A percentile compares a stretch with the other conserved stretches of the same genome.
Conservation (phyloP, 106 monocot genomes). For the Ottelia alismoides region DNA sequence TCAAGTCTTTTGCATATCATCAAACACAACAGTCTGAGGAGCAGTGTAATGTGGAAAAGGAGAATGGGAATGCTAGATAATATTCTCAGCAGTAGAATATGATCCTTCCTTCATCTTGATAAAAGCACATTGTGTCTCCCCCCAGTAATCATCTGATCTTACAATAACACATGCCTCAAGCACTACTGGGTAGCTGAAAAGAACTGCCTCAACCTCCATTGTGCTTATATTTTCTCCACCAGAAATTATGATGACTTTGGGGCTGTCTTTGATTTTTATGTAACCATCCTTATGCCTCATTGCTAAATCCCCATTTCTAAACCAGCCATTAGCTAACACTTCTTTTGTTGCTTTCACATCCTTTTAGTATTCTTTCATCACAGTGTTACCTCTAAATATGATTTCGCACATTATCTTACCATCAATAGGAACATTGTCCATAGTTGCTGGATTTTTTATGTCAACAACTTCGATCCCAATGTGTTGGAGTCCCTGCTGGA, state of each 20-base stretch:
- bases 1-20: conserved; percentile 58
- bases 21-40: conserved; percentile 67
- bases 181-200: no score
- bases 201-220: conserved; percentile 36
- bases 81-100: conserved; percentile 16
- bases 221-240: conserved; percentile 22
- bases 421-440: no score
- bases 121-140: conserved; percentile 27
- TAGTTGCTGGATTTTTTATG: no score
- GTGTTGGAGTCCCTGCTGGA: no score
- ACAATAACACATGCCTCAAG: conserved; percentile 8
- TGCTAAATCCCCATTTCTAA: conserved; percentile 1
- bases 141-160: conserved; percentile 13
- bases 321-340: neutral
- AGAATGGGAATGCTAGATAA: conserved; percentile 35
- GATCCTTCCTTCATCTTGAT: neutral
- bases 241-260: conserved; percentile 6
- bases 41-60: conserved; percentile 60
- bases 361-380: no score
- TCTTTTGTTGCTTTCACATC: neutral
- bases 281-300: conserved; percentile 16
- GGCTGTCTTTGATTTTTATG: conserved; percentile 17
- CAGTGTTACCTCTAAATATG: no score
- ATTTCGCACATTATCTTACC: no score
- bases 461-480: no score